These are phyloP conservation scores for Trichaptum fuscoviolaceum DNA, from an alignment of 768 basidiomycete genomes.

Conservation along the genomic window DNA sequence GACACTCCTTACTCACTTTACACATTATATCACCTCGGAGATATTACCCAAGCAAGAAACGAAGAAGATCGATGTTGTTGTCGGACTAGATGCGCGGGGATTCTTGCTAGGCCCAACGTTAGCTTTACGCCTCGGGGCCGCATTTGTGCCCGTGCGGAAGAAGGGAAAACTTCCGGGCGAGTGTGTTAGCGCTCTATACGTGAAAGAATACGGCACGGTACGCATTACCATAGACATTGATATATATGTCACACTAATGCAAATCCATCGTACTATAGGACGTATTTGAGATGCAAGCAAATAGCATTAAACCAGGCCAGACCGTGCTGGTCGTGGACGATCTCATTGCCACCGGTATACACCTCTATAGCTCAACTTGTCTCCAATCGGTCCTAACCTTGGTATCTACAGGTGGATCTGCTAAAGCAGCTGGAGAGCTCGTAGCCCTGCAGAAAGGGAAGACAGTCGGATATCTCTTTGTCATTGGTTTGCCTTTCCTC, in stretches of 20 bases:
- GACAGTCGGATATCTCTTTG: constrained; percentile 89
- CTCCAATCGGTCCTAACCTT: constrained; percentile 4
- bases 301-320: constrained; percentile 76
- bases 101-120: constrained; percentile 93
- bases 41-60: constrained; percentile 56
- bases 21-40: constrained; percentile 78
- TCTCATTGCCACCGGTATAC: constrained; percentile 88
- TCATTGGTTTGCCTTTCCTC: constrained; percentile 77
- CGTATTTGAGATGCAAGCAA: constrained; percentile 92
- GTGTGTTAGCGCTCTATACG: constrained; percentile 68
- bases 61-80: constrained; percentile 83
- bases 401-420: constrained; percentile 70
- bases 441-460: constrained; percentile 78
- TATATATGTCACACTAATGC: neutral
- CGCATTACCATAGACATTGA: constrained; percentile 20
- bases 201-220: constrained; percentile 92
- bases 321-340: constrained; percentile 89
- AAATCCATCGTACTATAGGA: constrained; percentile 46
- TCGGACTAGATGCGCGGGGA: constrained; percentile 93
- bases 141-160: constrained; percentile 95
- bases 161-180: constrained; percentile 90
- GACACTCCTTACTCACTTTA: constrained; percentile 82
- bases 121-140: constrained; percentile 84
- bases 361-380: constrained; percentile 4
- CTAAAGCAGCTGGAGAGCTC: constrained; percentile 87